Conservation (phyloP, 768 basidiomycete genomes). For the Rhodosporidiobolus sp. region DNA sequence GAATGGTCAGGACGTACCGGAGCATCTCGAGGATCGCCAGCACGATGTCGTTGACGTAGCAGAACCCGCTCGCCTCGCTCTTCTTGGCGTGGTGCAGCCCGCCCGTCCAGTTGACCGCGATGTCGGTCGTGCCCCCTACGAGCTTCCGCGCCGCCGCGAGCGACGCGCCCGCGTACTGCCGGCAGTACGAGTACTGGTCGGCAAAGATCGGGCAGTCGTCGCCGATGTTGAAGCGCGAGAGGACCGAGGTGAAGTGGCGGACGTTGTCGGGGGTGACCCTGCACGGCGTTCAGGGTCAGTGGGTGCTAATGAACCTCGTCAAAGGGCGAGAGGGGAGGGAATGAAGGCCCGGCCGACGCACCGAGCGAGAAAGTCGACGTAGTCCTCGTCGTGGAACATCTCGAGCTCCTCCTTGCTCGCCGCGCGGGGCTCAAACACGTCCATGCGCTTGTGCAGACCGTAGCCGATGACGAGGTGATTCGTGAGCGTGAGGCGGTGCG, state of each 20-base stretch:
- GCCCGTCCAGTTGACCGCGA: conserved; percentile 98
- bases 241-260: conserved; percentile 67
- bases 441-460: conserved; percentile 90
- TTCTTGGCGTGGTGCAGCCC: conserved; percentile 98
- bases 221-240: conserved; percentile 86
- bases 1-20: conserved; percentile 55
- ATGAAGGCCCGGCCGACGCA: conserved; percentile 48
- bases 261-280: conserved; percentile 81
- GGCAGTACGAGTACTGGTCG: conserved; percentile 90
- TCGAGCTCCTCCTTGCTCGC: conserved; percentile 88
- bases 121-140: conserved; percentile 79
- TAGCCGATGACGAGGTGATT: conserved; percentile 95
- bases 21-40: conserved; percentile 88
- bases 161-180: conserved; percentile 88
- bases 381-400: conserved; percentile 89
- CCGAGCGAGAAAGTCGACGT: conserved; percentile 92
- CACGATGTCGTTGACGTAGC: conserved; percentile 76
- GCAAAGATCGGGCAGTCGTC: conserved; percentile 97
- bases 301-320: neutral
- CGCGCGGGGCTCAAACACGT: conserved; percentile 82
- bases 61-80: conserved; percentile 96
- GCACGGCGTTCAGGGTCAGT: conserved; percentile 20
- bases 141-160: conserved; percentile 87
- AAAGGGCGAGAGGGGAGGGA: neutral
- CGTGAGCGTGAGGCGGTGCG: conserved; percentile 89